A percentile compares a stretch with the other conserved stretches of the same genome.
Conservation (phyloP, 805 yeast species). For the Suhomyces pyralidae region DNA sequence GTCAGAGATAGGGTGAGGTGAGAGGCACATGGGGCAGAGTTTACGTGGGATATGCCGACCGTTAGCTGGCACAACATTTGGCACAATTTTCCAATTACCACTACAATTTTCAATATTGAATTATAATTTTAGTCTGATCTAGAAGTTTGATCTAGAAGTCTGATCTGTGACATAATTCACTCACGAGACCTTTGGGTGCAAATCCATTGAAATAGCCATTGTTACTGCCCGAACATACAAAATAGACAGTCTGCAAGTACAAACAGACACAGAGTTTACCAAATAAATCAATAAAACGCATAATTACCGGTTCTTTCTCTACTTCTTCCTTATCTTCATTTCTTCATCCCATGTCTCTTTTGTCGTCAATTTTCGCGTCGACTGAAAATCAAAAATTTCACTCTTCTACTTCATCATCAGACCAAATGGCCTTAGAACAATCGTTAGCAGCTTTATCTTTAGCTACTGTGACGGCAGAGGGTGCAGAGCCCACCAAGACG, state of each 20-base stretch:
- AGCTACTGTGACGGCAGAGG: conserved; percentile 50
- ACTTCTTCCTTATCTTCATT: not conserved
- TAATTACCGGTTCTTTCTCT: not conserved
- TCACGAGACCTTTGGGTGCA: not conserved
- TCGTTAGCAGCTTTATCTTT: conserved; percentile 65
- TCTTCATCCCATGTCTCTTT: not conserved
- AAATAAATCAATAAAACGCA: no score
- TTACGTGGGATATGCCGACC: no score
- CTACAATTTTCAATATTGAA: no score
- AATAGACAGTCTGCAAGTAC: not conserved
- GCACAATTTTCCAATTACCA: no score
- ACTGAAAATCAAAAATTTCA: not conserved
- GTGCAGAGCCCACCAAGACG: conserved; percentile 61
- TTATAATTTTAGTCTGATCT: no score
- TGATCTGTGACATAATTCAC: not conserved
- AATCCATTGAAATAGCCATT: no score
- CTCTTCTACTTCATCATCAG: not conserved
- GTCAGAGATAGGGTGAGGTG: not conserved
- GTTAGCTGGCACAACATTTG: no score
- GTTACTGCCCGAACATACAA: no score
- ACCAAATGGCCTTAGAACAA: conserved; percentile 62
- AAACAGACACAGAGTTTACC: not conserved
- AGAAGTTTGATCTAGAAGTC: no score
- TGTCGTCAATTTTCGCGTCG: not conserved
- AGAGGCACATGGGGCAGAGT: no score